Conservation (phyloP, 108 stramenopile species). For the Cylindrotheca fusiformis region DNA sequence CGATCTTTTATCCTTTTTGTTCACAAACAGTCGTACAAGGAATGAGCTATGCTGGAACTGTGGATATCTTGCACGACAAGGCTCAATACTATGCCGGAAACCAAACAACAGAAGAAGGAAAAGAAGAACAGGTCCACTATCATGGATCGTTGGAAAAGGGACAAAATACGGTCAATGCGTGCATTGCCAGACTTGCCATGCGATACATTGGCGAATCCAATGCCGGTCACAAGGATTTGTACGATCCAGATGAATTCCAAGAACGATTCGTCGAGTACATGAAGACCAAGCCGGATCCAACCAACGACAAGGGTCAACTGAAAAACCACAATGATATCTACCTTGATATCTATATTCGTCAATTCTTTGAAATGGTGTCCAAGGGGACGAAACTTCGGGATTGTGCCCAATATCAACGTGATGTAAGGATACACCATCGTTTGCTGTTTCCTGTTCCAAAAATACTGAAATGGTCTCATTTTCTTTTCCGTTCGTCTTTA, state of each 20-base stretch:
- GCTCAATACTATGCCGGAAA: constrained; percentile 23
- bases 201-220: constrained; percentile 25
- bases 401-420: constrained; percentile 26
- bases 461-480: too few relatives aligned
- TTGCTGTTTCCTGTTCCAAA: too few relatives aligned
- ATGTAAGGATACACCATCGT: neutral
- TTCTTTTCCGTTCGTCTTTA: neutral
- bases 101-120: neutral
- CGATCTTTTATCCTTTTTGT: too few relatives aligned
- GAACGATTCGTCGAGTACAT: constrained; percentile 20
- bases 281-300: constrained; percentile 13
- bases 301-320: constrained; percentile 11
- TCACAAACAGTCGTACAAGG: constrained; percentile 16
- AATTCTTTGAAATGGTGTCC: constrained; percentile 29
- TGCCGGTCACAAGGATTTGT: constrained; percentile 11
- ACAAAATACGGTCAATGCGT: constrained; percentile 31
- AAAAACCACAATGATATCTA: constrained; percentile 27
- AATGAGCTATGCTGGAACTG: constrained; percentile 24
- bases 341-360: constrained; percentile 29
- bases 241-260: constrained; percentile 23
- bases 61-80: constrained; percentile 33
- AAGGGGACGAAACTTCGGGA: constrained; percentile 17
- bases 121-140: constrained; percentile 27
- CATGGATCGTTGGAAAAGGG: constrained; percentile 23
- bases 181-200: constrained; percentile 24